phyloP scores from a whole-genome alignment of 2,329 filamentous ascomycete genomes.

The Penicillium griseofulvum region DNA sequence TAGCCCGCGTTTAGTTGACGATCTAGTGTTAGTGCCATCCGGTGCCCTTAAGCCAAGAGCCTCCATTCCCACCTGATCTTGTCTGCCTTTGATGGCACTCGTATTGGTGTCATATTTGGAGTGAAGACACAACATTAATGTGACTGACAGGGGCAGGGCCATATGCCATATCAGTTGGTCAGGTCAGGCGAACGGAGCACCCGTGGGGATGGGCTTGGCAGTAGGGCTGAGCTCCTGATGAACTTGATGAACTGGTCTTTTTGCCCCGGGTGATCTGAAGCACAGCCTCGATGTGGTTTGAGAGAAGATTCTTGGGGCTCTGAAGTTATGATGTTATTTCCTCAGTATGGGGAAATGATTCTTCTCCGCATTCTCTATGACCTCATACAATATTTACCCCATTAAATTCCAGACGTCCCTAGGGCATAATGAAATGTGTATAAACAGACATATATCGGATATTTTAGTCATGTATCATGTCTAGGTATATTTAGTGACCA shows the following conservation, averaged over 20 bases:
- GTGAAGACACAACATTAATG: background rate
- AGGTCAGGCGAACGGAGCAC: constrained; percentile 19
- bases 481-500: background rate
- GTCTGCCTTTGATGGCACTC: background rate
- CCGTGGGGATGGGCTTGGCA: constrained; percentile 5
- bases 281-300: background rate
- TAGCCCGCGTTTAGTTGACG: constrained; percentile 8
- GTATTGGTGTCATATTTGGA: constrained; percentile 1
- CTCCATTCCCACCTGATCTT: constrained; percentile 15
- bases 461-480: background rate
- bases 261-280: background rate
- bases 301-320: background rate
- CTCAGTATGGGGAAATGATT: background rate
- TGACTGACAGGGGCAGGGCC: constrained; percentile 5
- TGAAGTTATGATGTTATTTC: background rate
- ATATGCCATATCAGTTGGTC: constrained; percentile 14
- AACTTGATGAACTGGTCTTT: background rate
- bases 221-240: constrained; percentile 1
- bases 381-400: background rate
- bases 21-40: constrained; percentile 19
- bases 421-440: background rate
- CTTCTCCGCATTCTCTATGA: background rate
- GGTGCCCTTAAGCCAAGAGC: constrained; percentile 2
- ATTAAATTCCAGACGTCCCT: background rate
- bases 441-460: background rate